Percentiles rank a stretch among this genome's conserved stretches.
These are phyloP conservation scores for Epithele typhae DNA, from an alignment of 768 basidiomycete species.

Conservation along the genomic window DNA sequence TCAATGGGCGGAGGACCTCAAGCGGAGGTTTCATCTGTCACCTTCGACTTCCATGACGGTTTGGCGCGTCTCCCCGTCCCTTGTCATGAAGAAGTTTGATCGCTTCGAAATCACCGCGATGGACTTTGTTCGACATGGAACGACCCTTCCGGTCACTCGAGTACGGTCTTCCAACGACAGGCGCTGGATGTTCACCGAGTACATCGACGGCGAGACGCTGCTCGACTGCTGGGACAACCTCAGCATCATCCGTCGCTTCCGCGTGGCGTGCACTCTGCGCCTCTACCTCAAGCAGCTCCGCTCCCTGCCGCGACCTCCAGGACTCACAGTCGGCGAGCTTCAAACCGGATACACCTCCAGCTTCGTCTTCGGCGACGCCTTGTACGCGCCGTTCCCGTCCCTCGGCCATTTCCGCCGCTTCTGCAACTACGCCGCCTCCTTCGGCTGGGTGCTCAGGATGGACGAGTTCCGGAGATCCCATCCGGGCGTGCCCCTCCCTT, in stretches of 20 bases:
- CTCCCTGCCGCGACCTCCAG: not conserved
- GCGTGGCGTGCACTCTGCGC: slow-evolving; percentile 18
- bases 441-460: too few relatives aligned
- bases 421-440: slow-evolving; percentile 6
- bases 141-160: slow-evolving; percentile 13
- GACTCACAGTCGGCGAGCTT: slow-evolving; percentile 1
- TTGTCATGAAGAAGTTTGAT: not conserved
- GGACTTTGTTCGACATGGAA: slow-evolving; percentile 10
- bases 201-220: slow-evolving; percentile 14
- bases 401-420: slow-evolving; percentile 3
- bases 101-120: slow-evolving; percentile 6
- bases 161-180: not conserved
- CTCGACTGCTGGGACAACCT: slow-evolving; percentile 13
- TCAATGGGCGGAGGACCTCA: too few relatives aligned
- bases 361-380: slow-evolving; percentile 7
- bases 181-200: slow-evolving; percentile 12
- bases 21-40: too few relatives aligned
- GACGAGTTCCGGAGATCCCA: slow-evolving; percentile 5
- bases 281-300: slow-evolving; percentile 15
- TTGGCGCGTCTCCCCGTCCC: slow-evolving; percentile 2
- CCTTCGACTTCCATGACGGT: too few relatives aligned
- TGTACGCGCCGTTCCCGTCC: slow-evolving; percentile 1
- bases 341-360: slow-evolving; percentile 4
- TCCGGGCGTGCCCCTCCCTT: not conserved
- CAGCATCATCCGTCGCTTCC: slow-evolving; percentile 10